Conservation (phyloP, 345 rosid species). For the Syzygium jambos region DNA sequence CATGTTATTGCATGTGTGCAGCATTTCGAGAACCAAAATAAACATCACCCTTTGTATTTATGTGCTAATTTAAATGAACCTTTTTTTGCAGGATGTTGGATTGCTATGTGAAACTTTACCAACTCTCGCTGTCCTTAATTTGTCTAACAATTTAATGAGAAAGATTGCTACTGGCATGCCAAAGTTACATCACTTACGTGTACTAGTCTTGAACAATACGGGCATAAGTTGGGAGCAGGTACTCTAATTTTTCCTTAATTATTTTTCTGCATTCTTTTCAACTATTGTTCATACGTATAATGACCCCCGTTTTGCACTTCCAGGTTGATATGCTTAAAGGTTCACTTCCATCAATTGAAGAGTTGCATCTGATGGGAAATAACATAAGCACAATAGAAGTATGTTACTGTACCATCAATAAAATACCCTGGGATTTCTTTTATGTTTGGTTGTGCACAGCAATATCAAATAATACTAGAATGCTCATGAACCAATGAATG, state of each 20-base stretch:
- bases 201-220: slow-evolving; percentile 67
- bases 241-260: neutral
- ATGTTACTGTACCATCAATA: neutral
- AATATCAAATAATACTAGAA: neutral
- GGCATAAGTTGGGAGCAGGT: slow-evolving; percentile 79
- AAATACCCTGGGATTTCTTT: neutral
- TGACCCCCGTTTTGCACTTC: neutral
- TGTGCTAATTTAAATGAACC: neutral
- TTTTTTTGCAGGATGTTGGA: slow-evolving; percentile 52
- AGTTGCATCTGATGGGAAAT: slow-evolving; percentile 89
- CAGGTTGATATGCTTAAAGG: slow-evolving; percentile 68
- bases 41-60: neutral
- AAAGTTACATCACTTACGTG: slow-evolving; percentile 42
- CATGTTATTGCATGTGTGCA: neutral
- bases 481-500: neutral
- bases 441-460: neutral
- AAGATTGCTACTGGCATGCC: slow-evolving; percentile 32
- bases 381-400: slow-evolving; percentile 50
- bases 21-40: neutral
- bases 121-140: slow-evolving; percentile 49
- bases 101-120: slow-evolving; percentile 65
- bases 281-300: neutral
- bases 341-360: slow-evolving; percentile 69
- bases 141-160: slow-evolving; percentile 60
- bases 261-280: neutral